Percentiles rank a stretch among this genome's conserved stretches.
phyloP scores from a whole-genome alignment of 768 basidiomycete genomes.

The Xerocomellus amylosporus region DNA sequence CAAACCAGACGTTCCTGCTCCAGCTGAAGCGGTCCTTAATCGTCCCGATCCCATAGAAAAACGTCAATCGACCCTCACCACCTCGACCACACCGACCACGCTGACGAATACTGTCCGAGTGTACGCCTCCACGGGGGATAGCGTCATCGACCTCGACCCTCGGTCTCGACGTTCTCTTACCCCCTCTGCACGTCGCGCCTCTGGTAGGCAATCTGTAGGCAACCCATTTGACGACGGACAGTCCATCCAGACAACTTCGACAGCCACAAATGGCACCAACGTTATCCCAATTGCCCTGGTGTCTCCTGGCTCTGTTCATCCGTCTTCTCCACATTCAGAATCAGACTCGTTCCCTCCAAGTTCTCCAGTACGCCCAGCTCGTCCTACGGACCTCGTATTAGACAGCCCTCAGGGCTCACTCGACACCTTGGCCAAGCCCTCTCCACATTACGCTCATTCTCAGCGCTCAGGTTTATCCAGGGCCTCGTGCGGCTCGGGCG shows the following conservation, averaged over 20 bases:
- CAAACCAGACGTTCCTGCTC: constrained; percentile 63
- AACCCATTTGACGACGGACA: constrained; percentile 79
- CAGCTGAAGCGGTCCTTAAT: constrained; percentile 75
- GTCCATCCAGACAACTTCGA: constrained; percentile 74
- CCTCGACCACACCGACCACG: constrained; percentile 16
- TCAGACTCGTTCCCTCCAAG: constrained; percentile 21
- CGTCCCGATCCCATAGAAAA: constrained; percentile 82
- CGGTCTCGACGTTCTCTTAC: constrained; percentile 38
- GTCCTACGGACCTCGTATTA: constrained; percentile 59
- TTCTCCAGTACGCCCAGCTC: constrained; percentile 52
- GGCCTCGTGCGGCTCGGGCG: constrained; percentile 70
- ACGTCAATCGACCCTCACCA: constrained; percentile 21
- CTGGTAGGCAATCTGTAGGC: constrained; percentile 25
- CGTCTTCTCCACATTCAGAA: constrained; percentile 36
- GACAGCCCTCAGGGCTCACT: constrained; percentile 63
- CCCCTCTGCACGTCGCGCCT: constrained; percentile 11
- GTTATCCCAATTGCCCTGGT: constrained; percentile 86
- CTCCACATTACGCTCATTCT: constrained; percentile 43
- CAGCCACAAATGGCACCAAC: constrained; percentile 76
- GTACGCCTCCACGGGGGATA: constrained; percentile 45
- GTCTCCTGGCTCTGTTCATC: constrained; percentile 47
- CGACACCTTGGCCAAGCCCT: constrained; percentile 39
- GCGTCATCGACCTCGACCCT: constrained; percentile 62
- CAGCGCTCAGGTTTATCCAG: constrained; percentile 55
- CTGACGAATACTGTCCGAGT: constrained; percentile 42